These are phyloP conservation scores for Scenedesmus sp. DNA, from an alignment of 163 green algal species.

Conservation along the genomic window DNA sequence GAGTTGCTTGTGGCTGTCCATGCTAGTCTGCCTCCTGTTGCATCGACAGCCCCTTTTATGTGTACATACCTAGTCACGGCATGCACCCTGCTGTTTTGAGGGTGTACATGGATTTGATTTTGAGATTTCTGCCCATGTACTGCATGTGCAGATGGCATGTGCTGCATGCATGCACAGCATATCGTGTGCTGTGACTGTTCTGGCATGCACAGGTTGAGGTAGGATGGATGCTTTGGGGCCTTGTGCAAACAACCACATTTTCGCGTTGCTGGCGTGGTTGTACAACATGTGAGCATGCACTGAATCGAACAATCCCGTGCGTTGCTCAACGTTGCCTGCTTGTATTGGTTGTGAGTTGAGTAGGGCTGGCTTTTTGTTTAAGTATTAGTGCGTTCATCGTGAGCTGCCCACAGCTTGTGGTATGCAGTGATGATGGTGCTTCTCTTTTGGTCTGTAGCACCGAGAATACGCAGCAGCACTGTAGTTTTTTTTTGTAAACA, in stretches of 20 bases:
- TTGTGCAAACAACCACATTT: background rate
- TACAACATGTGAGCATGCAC: background rate
- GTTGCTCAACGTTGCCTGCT: background rate
- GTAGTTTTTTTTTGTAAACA: no score
- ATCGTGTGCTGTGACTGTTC: no score
- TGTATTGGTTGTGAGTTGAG: background rate
- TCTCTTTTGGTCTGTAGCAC: background rate
- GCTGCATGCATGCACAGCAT: background rate
- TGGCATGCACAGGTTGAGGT: background rate
- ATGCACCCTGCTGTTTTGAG: background rate
- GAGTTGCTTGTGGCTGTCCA: background rate
- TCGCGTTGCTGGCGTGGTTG: background rate
- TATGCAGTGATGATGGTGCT: no score
- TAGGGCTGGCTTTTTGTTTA: no score
- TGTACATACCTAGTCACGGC: background rate
- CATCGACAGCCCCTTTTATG: background rate
- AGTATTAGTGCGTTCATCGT: no score
- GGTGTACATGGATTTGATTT: background rate
- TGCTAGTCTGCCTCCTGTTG: background rate
- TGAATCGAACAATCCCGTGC: background rate
- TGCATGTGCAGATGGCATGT: background rate
- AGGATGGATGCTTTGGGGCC: background rate
- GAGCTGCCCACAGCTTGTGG: no score
- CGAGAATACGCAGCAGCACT: no score
- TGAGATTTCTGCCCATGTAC: background rate